Base-by-base conservation (phyloP, 108 stramenopile genomes). In the Pseudonitzschia multiseries region DNA sequence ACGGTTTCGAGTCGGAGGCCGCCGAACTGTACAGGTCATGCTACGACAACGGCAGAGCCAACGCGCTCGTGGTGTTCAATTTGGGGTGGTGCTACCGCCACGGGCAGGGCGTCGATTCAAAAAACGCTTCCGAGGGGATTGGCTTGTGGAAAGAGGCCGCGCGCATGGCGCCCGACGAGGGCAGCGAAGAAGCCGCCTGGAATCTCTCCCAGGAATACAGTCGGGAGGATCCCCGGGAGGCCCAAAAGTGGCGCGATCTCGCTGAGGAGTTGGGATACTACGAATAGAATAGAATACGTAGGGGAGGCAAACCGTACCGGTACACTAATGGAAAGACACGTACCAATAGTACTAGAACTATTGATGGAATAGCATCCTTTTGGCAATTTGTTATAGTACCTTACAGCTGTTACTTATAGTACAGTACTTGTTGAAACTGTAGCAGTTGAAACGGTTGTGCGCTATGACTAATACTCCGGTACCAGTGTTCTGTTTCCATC, bases 121-220 rank as follows among this genome's bases (percentile, higher is more conserved):
- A 67, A 21, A 48, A 77, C 65, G 24, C 46, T 1, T 14, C 29
- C 22, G 32, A 42, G 32, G 76, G 76, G 21, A 51, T 52, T 17
- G 29, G 41, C 26, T 15, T 77, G 24, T 77, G 76, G 76, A 67
- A 63, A 42, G 72, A 77, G 6, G 76, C 76, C 15, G 46, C 44
- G 8, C 15, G 20, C 8, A 53, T 77, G 72, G 76, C 76, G 9
- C 76, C 76, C 18, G 76, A 77, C 61, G 72, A 77, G 72, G 76
- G 76, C 29, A 63, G 69, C 27, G 76, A 77, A 51, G 76, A 77
- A 53, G 71, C 76, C 36, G 71, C 76, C 0, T 77, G 72, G 72
- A 64, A 54, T 24, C 36, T 77, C 20, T 77, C 65, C 41, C 15
- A 72, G 64, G 72, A 77, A 42, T 77, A 54, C 48, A 28, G 20